Conservation (phyloP, 148 eudicot species). For the Polygonum maritimum region DNA sequence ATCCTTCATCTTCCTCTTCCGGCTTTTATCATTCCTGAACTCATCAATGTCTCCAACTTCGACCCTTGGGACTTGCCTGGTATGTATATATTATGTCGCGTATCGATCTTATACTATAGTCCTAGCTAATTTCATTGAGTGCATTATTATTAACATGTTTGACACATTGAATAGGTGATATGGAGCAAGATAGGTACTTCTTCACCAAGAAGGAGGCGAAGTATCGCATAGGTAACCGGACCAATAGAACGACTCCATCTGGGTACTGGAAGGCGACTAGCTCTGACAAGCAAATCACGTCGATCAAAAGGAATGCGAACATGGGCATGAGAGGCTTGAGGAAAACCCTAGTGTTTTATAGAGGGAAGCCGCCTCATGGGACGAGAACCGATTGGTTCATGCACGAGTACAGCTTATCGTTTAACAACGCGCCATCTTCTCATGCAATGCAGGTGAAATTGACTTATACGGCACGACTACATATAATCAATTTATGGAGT, state of each 20-base stretch:
- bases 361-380: slow-evolving; percentile 86
- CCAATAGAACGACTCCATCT: slow-evolving; percentile 74
- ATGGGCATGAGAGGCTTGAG: slow-evolving; percentile 46
- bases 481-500: no score
- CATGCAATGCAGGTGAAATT: slow-evolving; percentile 6
- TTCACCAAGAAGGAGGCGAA: slow-evolving; percentile 84
- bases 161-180: slow-evolving; percentile 38
- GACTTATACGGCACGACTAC: background rate
- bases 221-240: slow-evolving; percentile 83
- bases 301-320: slow-evolving; percentile 5
- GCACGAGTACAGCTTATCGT: slow-evolving; percentile 72
- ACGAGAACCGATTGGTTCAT: slow-evolving; percentile 85
- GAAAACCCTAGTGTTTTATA: slow-evolving; percentile 84
- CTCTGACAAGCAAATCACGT: slow-evolving; percentile 48
- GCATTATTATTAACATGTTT: background rate
- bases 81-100: slow-evolving; percentile 15
- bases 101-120: background rate
- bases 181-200: slow-evolving; percentile 70
- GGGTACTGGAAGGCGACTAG: slow-evolving; percentile 98
- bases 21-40: slow-evolving; percentile 69
- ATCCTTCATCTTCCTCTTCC: slow-evolving; percentile 60
- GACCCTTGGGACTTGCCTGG: slow-evolving; percentile 99
- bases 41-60: slow-evolving; percentile 73
- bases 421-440: slow-evolving; percentile 4
- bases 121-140: background rate